Evolutionary conservation across 2,329 filamentous ascomycete genomes (phyloP), one percentile per base, ranked within the genome.

Genomic region (Leptographium galeiforme): DNA sequence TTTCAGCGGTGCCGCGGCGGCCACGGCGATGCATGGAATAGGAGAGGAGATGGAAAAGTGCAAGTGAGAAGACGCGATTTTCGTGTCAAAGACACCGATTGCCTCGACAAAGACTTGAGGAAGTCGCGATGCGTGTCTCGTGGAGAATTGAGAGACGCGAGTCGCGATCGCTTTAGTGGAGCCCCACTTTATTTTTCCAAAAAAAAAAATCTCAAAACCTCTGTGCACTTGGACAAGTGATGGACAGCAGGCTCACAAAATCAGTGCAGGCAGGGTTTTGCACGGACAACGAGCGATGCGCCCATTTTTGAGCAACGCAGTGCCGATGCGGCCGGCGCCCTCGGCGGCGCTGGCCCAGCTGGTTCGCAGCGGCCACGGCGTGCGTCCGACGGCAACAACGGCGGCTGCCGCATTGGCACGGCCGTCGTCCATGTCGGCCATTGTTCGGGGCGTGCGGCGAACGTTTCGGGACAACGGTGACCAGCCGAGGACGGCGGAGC

Each of bases 401-500:
- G 12, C 34, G 34, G 34, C 34, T 8, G 34, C 47, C 19, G 14
- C 54, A 16, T 55, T 53, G 36, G 51, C 25, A 5, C 55, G 53
- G 30, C 18, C 45, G 5, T 61, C 60, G 6, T 59, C 58, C 48
- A 54, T 62, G 51, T 59, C 60, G 30, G 58, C 56, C 12, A 61
- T 62, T 47, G 51, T 59, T 4, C 56, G 57, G 2, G 60, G 59
- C 18, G 33, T 62, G 12, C 57, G 57, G 1, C 58, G 55, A 5
- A 56, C 58, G 0, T 51, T 56, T 12, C 58, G 58, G n/a, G 18
- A 32, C 47, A 10, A 33, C n/a, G 46, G 33, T 2, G 16, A 30
- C 36, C 6, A 19, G 13, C 32, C 32, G 8, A 18, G 16, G 18
- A 34, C 18, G 7, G 12, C 7, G 10, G 45, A 12, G 8, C 43